Base-by-base conservation (phyloP, 176 grass and related monocot species). In the Guadua angustifolia region DNA sequence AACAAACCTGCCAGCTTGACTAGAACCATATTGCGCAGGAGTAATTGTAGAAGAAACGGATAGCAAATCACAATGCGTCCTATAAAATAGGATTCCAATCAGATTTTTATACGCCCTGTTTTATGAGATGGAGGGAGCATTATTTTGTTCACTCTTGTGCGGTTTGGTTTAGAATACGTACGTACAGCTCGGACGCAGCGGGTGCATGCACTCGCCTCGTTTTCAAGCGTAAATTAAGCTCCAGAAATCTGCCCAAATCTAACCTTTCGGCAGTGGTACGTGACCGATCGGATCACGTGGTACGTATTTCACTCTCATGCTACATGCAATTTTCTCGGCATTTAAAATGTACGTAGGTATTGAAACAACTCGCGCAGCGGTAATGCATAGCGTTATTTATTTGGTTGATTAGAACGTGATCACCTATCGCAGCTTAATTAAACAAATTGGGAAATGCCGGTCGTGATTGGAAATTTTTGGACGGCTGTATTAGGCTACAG, bases 241-340 rank as follows among this genome's bases (percentile, higher is more conserved):
- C 29, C 29, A 22, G 69, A 47, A 47, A 84, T 84, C 26, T 11
- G 59, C 68, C 29, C 39, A 74, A 81, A 36, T 53, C 47, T 14
- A 68, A 53, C 71, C 68, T 85, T 80, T 47, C 53, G 51, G 60
- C 33, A 24, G 42, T 25, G 82, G 49, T 69, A 68, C 67, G 81
- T 39, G 55, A 73, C 51, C 21, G 63, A 82, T 83, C 51, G 71
- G 82, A 74, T 69, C 87, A 42, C 73, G 33, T 40, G 51, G 17
- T 52, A 19, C 21, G 18, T n/a, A 25, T 11, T 14, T 21, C 60
- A 0, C 9, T 52, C 19, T 39, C 35, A 5, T 8, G 7, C 26
- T 3, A n/a, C 8, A 51, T 35, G 4, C 42, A 59, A 60, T 58
- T 69, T 55, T 33, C 65, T 24, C 1, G 2, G 21, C 19, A 32